Evolutionary conservation across 768 basidiomycete genomes (phyloP).

Genomic region (Lepiota venenata): DNA sequence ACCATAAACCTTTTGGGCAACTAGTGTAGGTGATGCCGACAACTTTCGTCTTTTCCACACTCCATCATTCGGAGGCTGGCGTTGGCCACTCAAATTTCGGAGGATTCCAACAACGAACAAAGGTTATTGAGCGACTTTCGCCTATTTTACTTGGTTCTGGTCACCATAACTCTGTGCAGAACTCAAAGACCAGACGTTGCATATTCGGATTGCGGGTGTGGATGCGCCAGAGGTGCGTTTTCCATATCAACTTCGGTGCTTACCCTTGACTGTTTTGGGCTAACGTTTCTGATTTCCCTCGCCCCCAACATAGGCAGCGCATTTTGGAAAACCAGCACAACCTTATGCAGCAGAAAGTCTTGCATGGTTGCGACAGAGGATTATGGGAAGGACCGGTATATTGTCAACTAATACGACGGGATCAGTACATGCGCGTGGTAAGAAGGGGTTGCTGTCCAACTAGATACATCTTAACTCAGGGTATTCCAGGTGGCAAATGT

Average conservation of each 20-base stretch:
- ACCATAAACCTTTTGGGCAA: conserved; percentile 1
- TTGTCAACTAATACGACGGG: conserved; percentile 70
- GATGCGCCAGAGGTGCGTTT: conserved; percentile 85
- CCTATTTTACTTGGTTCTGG: neutral
- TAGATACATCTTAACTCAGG: neutral
- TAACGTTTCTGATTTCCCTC: no score
- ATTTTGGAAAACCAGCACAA: conserved; percentile 83
- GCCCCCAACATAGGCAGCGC: conserved; percentile 47
- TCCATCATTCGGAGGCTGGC: conserved; percentile 66
- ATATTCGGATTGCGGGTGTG: conserved; percentile 85
- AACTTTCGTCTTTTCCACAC: conserved; percentile 89
- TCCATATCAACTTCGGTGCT: no score
- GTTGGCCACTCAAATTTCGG: conserved; percentile 69
- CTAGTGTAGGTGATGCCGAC: conserved; percentile 82
- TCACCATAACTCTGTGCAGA: conserved; percentile 35
- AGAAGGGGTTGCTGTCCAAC: conserved; percentile 21
- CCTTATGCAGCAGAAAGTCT: conserved; percentile 72
- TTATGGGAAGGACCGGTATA: conserved; percentile 60
- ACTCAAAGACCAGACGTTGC: conserved; percentile 77
- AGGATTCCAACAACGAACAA: conserved; percentile 53
- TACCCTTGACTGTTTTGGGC: no score
- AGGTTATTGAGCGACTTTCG: conserved; percentile 35
- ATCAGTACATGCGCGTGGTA: conserved; percentile 85
- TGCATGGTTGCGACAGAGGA: conserved; percentile 58
- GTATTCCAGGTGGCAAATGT: conserved; percentile 62